Evolutionary conservation across 2,329 filamentous ascomycete genomes (phyloP), one percentile per base, ranked within the genome.

Genomic region (Passalora sequoiae): DNA sequence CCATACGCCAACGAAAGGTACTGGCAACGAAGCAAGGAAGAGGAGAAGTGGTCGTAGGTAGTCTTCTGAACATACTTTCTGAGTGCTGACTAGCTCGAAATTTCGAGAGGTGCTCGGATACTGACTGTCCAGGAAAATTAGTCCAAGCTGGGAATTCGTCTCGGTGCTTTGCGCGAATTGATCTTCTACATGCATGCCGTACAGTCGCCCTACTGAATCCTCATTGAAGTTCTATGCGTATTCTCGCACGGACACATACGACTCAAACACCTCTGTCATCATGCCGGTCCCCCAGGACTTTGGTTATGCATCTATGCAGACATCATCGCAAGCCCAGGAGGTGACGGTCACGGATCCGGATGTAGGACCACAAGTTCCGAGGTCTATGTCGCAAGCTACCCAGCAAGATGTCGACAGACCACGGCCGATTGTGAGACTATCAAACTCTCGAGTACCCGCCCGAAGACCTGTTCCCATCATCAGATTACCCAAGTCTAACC

Each of bases 31-130:
- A 37, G 49, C 51, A n/a, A 39, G 51, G 35, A 54, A 51, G 40
- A 47, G 53, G 20, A 59, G 50, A 28, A 44, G 46, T 44, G 50
- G 46, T 24, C 44, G 54, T 38, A 47, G 50, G 43, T 45, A 45
- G 30, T 22, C 28, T 40, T 40, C 20, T 21, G 20, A 9, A 40
- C 17, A 40, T 15, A 32, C 9, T 3, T 17, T 20, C 7, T 24
- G 6, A 4, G 13, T 36, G 33, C 33, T 36, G 33, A 36, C 33
- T n/a, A 22, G 12, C 20, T 40, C 24, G 24, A 27, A 27, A 27
- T 27, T 12, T 7, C 24, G 6, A 27, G n/a, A n/a, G n/a, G n/a
- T 27, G 24, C 6, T 27, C 6, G 6, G 24, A 6, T 27, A 7
- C 24, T 27, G 6, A 6, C 12, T 12, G 24, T 12, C 24, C 6